Conservation (phyloP, 2,329 filamentous ascomycete species). For the Mariannaea sp. region DNA sequence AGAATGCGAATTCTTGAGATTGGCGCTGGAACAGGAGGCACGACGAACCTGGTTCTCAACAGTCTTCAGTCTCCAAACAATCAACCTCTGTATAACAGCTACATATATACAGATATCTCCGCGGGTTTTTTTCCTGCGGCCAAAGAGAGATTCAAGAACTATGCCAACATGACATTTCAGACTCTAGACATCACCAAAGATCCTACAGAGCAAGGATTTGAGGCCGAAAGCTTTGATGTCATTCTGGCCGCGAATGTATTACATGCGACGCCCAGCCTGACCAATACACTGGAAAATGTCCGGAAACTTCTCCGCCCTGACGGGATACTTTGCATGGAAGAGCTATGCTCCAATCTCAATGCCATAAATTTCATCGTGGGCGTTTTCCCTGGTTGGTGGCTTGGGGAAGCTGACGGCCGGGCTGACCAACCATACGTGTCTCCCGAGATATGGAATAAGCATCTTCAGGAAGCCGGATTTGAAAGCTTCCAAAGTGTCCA, state of each 20-base stretch:
- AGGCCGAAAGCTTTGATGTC: constrained; percentile 35
- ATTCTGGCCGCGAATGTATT: constrained; percentile 40
- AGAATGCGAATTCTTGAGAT: constrained; percentile 36
- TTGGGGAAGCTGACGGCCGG: constrained; percentile 38
- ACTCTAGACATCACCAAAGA: constrained; percentile 41
- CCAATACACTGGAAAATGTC: not conserved
- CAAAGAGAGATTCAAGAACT: constrained; percentile 24
- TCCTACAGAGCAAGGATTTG: constrained; percentile 38
- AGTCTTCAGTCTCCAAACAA: constrained; percentile 14
- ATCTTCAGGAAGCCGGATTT: constrained; percentile 37
- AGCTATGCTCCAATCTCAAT: not conserved
- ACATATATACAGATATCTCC: constrained; percentile 41
- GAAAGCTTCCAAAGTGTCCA: not conserved
- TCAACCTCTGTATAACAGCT: constrained; percentile 20
- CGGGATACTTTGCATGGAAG: not conserved
- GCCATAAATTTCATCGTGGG: not conserved
- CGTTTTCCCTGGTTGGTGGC: constrained; percentile 43
- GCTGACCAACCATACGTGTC: constrained; percentile 35
- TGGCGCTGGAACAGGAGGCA: constrained; percentile 41
- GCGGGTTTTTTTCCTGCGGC: constrained; percentile 38
- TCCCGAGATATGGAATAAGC: constrained; percentile 33
- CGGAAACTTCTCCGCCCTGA: not conserved
- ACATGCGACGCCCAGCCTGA: constrained; percentile 33
- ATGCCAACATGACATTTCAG: constrained; percentile 32
- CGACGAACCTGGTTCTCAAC: constrained; percentile 38